Percentiles rank a stretch among this genome's conserved stretches.
These are phyloP conservation scores for Lasiosphaeria miniovina DNA, from an alignment of 495 filamentous ascomycete genomes.

Conservation along the genomic window DNA sequence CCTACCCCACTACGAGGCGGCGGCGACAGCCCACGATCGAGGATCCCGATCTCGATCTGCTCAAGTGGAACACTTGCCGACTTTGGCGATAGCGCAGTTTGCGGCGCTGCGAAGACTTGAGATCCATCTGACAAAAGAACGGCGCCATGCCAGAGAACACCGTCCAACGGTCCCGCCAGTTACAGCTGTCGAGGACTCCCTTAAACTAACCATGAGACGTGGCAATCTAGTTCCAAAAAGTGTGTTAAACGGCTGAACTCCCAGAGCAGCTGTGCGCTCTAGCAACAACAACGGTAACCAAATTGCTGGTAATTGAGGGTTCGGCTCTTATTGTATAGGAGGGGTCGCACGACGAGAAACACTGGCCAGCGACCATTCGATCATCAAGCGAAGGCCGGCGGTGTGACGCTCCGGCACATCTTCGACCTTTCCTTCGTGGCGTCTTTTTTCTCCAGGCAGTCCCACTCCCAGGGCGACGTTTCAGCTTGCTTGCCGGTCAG, in stretches of 20 bases:
- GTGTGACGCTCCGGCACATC: not conserved
- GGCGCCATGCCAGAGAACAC: slow-evolving; percentile 5
- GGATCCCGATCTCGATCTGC: no score
- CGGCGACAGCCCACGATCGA: no score
- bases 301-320: not conserved
- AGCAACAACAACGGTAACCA: not conserved
- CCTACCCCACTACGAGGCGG: no score
- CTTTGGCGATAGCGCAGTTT: no score
- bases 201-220: not conserved
- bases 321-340: no score
- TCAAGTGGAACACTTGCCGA: no score
- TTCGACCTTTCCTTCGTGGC: not conserved
- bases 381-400: not conserved
- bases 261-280: not conserved
- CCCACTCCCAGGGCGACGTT: slow-evolving; percentile 2
- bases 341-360: not conserved
- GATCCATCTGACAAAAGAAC: not conserved
- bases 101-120: no score
- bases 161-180: slow-evolving; percentile 3
- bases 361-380: not conserved
- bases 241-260: not conserved
- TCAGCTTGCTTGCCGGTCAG: not conserved
- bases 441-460: not conserved
- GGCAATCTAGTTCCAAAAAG: slow-evolving; percentile 1
- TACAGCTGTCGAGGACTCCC: slow-evolving; percentile 6